Percentiles rank a stretch among this genome's conserved stretches.
phyloP scores from a whole-genome alignment of 2,329 filamentous ascomycete species.

The Aspergillus clavatus region DNA sequence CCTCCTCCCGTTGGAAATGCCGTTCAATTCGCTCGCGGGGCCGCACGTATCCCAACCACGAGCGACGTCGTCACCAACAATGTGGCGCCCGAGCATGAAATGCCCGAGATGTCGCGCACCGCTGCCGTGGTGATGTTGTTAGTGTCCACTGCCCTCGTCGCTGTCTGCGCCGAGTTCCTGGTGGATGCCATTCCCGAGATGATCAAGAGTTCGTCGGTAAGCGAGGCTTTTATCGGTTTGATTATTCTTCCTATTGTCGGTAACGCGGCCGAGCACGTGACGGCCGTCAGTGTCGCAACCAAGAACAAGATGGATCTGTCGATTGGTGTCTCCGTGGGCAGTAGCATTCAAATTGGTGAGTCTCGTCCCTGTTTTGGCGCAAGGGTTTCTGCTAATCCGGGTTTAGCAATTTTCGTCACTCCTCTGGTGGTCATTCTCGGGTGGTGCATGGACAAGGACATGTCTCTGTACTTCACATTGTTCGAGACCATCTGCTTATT shows the following conservation, averaged over 20 bases:
- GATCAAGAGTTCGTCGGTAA: constrained; percentile 56
- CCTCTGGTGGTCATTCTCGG: constrained; percentile 72
- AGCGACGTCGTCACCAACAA: constrained; percentile 12
- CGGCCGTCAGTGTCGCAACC: constrained; percentile 70
- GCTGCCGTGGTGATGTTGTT: constrained; percentile 53
- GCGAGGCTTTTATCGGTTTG: constrained; percentile 70
- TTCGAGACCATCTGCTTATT: constrained; percentile 69
- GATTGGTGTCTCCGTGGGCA: constrained; percentile 74
- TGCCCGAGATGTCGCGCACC: constrained; percentile 50
- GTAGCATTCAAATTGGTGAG: constrained; percentile 66
- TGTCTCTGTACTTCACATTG: constrained; percentile 60
- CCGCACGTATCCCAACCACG: constrained; percentile 23
- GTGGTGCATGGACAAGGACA: constrained; percentile 70
- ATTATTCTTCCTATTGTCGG: constrained; percentile 80
- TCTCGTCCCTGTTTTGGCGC: not conserved
- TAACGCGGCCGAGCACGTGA: constrained; percentile 77
- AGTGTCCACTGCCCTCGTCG: constrained; percentile 53
- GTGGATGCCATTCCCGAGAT: constrained; percentile 68
- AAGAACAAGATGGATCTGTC: constrained; percentile 85
- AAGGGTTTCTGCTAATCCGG: constrained; percentile 8
- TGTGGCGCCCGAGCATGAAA: constrained; percentile 10
- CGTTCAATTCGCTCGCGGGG: constrained; percentile 31
- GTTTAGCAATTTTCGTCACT: constrained; percentile 66
- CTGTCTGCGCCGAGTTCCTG: constrained; percentile 66
- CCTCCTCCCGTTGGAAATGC: constrained; percentile 28